Base-by-base conservation (phyloP, 176 grass and related monocot genomes). In the Aegilops longissima region DNA sequence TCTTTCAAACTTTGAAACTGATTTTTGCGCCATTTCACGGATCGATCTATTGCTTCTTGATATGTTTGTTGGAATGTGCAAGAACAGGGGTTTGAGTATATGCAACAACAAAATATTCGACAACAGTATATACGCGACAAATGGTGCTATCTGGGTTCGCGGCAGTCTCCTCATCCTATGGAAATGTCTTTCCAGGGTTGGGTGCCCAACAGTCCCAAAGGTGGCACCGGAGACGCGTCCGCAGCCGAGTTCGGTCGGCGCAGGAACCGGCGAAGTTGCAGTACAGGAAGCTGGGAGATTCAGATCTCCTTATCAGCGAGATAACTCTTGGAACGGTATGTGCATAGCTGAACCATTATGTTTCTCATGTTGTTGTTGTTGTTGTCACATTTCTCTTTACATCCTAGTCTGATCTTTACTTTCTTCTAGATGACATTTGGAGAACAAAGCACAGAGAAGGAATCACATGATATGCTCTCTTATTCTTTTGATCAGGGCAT, bases 221-320 rank as follows among this genome's bases (percentile, higher is more conserved):
- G 75, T 61, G 85, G 58, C 33, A 74, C 44, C 73, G 17, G 6
- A 63, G 80, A 47, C 1, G 27, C 2, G 2, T 73, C 30, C 24
- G 44, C 67, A 29, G 20, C 5, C 58, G 8, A 67, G 61, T 87
- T 65, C 24, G 25, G 45, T 76, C 75, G 9, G 89, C 66, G 18
- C 80, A 83, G 59, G 79, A 59, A 12, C 79, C 86, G 31, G 1
- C 38, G 0, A 74, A 73, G 59, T 33, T 92, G 73, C 87, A 86
- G 85, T 92, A 94, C 45, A 65, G 65, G 51, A 92, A 90, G 40
- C 85, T 94, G 24, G 90, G 93, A 25, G 93, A 90, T 73, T 94
- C 93, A 1, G 90, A 94, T 61, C 93, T 94, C 51, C 66, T 82
- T 34, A 83, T 92, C 39, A 92, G 90, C n/a, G 93, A 94, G 80